Percentiles rank a stretch among this genome's conserved stretches.
Conservation (phyloP, 805 yeast genomes). For the Wickerhamomyces bovis region DNA sequence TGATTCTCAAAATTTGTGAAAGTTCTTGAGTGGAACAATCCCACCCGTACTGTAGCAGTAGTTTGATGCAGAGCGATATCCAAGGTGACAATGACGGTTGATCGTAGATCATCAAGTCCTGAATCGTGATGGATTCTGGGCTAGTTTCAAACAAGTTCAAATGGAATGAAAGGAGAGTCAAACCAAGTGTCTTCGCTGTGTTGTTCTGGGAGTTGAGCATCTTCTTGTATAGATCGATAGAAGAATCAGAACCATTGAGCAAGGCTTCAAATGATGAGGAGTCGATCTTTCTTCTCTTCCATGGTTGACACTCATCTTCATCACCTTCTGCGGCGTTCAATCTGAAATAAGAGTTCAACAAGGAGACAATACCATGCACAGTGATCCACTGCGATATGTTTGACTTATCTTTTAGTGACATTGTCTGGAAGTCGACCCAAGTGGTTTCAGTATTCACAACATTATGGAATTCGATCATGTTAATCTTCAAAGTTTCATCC, state of each 20-base stretch:
- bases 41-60: constrained; percentile 18
- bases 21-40: constrained; percentile 11
- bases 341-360: constrained; percentile 18
- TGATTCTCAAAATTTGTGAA: constrained; percentile 23
- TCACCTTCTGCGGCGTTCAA: background rate
- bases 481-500: background rate
- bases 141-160: constrained; percentile 9
- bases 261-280: constrained; percentile 20
- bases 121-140: background rate
- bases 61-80: constrained; percentile 14
- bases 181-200: constrained; percentile 8
- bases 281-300: constrained; percentile 27
- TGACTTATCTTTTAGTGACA: constrained; percentile 5
- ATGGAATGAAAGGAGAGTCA: constrained; percentile 28
- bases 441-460: background rate
- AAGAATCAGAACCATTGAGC: constrained; percentile 22
- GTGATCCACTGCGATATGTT: constrained; percentile 36
- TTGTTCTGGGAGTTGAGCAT: constrained; percentile 4
- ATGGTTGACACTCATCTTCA: constrained; percentile 3
- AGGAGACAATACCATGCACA: constrained; percentile 28
- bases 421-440: constrained; percentile 25
- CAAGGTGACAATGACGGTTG: constrained; percentile 8
- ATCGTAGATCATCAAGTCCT: constrained; percentile 12
- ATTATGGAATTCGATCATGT: constrained; percentile 12
- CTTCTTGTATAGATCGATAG: constrained; percentile 20